Conservation (phyloP, 1,284 basidiomycete genomes). For the Cryptococcus sp. region DNA sequence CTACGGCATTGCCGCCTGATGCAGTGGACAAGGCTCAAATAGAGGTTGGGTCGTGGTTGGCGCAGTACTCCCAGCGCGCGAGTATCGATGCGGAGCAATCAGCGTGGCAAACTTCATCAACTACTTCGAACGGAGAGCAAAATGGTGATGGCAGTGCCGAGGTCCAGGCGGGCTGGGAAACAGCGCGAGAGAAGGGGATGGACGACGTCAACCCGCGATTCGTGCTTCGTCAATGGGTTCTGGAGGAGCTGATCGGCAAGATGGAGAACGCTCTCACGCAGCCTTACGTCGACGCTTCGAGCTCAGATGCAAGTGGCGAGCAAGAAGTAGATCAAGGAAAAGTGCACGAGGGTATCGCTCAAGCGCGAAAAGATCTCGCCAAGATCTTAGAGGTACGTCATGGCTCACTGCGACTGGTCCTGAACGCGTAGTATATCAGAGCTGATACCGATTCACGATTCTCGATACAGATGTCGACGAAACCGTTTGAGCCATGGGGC, state of each 20-base stretch:
- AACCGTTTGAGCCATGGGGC: constrained; percentile 39
- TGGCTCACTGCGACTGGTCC: neutral
- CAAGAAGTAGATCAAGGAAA: constrained; percentile 20
- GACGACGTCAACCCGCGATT: constrained; percentile 75
- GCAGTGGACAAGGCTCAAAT: constrained; percentile 24
- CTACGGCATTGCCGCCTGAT: constrained; percentile 57
- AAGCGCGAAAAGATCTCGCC: constrained; percentile 29
- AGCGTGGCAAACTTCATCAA: constrained; percentile 37
- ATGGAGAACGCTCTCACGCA: constrained; percentile 69
- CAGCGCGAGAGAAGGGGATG: constrained; percentile 47
- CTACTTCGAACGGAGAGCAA: neutral
- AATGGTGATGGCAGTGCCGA: no score
- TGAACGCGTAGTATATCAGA: neutral
- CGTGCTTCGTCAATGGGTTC: constrained; percentile 85
- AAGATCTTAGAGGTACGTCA: constrained; percentile 31
- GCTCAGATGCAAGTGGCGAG: constrained; percentile 4
- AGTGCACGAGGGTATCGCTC: constrained; percentile 21
- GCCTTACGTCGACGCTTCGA: constrained; percentile 30
- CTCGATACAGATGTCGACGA: constrained; percentile 67
- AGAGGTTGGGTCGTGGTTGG: constrained; percentile 65
- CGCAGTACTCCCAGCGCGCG: constrained; percentile 65
- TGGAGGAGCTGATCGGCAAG: constrained; percentile 80
- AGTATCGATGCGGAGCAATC: constrained; percentile 54
- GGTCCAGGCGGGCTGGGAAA: constrained; percentile 31
- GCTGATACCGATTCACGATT: constrained; percentile 1